Base-by-base conservation (phyloP, 345 rosid genomes). In the Hibiscus trionum region DNA sequence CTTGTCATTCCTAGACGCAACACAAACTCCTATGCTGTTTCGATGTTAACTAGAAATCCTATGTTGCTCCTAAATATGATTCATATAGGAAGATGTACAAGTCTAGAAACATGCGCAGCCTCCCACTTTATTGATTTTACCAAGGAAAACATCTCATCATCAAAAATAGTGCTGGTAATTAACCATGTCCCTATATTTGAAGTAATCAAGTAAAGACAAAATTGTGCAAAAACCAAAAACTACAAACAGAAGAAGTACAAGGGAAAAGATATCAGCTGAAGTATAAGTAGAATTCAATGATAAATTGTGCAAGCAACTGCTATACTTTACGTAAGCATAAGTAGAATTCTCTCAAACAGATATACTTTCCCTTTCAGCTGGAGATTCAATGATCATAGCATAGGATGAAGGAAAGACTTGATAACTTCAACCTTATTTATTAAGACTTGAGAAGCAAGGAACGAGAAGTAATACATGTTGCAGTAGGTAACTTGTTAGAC, bases 401-500 rank as follows among this genome's bases (percentile, higher is more conserved):
- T 21, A 21, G 24, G 24, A 27, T 1, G 31, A 27, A 27, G 31
- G 3, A 66, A 3, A 1, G 21, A 26, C 71, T 67, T 67, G 71
- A 15, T 67, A 47, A 66, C 37, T 46, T 14, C 33, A 44, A 66
- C 55, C 70, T 14, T 53, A 29, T 67, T 67, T 67, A 67, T 67
- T 67, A 29, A 7, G 7, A 66, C 37, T 29, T 27, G 44, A 39
- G 10, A 2, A 26, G 39, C 57, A 47, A 66, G 21, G 21, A 49
- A 19, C 47, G 70, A 66, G 56, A 66, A 66, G 15, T 11, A 50
- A 46, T 26, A 50, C 26, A 67, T 16, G 19, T 27, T 49, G 59
- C 59, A 50, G 44, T 67, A 29, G 59, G 50, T 27, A 26, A 67
- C 58, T 49, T 67, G 71, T 67, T 29, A 27, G 44, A 67, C 71